Evolutionary conservation across 805 yeast species (phyloP).

Genomic region (Myxozyma neotropica): DNA sequence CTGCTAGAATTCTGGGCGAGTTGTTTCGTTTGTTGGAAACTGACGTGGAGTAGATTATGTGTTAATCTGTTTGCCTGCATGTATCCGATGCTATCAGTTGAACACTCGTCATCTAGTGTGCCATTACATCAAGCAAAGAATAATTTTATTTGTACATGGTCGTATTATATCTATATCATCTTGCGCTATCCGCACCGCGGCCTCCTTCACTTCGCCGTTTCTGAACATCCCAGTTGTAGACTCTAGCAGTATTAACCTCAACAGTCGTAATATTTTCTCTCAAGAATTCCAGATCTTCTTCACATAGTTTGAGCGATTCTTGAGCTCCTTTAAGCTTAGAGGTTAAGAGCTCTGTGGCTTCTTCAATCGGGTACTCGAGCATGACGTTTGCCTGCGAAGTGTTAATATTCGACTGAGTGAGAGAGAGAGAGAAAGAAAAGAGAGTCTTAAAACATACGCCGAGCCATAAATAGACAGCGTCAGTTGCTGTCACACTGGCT

Average conservation of each 20-base stretch:
- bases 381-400: slow-evolving; percentile 83
- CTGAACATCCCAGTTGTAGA: slow-evolving; percentile 45
- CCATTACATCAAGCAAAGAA: too few species aligned
- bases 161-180: background rate
- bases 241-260: slow-evolving; percentile 95
- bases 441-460: slow-evolving; percentile 50
- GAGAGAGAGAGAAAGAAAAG: background rate
- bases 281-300: slow-evolving; percentile 81
- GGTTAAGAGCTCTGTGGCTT: slow-evolving; percentile 72
- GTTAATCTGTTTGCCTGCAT: too few species aligned
- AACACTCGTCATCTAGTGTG: too few species aligned
- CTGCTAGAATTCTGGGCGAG: slow-evolving; percentile 45
- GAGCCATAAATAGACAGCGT: slow-evolving; percentile 85
- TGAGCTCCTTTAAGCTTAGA: slow-evolving; percentile 66
- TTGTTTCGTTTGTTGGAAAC: slow-evolving; percentile 45
- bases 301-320: slow-evolving; percentile 59
- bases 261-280: slow-evolving; percentile 92
- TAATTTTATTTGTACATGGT: background rate
- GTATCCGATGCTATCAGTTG: too few species aligned
- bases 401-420: background rate
- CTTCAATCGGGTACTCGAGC: slow-evolving; percentile 90
- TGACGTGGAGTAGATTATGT: slow-evolving; percentile 44
- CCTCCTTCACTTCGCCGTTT: slow-evolving; percentile 36
- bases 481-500: slow-evolving; percentile 67
- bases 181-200: background rate